A percentile compares a stretch with the other conserved stretches of the same genome.
Evolutionary conservation across 306 rosid species (phyloP).

Genomic region (Inga leiocalycina): DNA sequence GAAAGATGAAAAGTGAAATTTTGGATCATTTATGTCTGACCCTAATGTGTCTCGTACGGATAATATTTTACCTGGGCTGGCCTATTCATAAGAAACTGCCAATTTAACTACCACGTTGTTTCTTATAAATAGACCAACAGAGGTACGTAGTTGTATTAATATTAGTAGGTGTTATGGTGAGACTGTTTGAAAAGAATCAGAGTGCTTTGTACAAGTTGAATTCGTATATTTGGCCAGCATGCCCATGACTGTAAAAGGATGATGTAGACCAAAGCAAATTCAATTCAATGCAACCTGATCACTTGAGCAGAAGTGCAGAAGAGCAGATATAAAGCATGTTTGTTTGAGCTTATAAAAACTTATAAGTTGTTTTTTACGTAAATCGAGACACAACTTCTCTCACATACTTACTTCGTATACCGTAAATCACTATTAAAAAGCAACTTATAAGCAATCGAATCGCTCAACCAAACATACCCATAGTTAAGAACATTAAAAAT

Average conservation of each 20-base stretch:
- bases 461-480: too few relatives aligned
- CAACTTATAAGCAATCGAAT: too few relatives aligned
- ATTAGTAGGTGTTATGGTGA: neutral
- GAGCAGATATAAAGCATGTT: too few relatives aligned
- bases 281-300: too few relatives aligned
- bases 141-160: neutral
- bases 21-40: neutral
- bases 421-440: too few relatives aligned
- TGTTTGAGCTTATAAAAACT: too few relatives aligned
- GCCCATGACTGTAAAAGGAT: neutral
- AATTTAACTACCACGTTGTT: neutral
- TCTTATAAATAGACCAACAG: neutral
- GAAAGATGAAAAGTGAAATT: neutral
- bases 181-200: neutral
- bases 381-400: too few relatives aligned
- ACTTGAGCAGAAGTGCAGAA: neutral
- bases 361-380: too few relatives aligned
- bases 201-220: neutral
- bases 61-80: neutral
- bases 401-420: too few relatives aligned
- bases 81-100: neutral
- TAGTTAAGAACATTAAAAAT: too few relatives aligned
- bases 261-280: neutral
- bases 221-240: neutral
- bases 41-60: neutral